These are phyloP conservation scores for Aspergillus luchuensis DNA, from an alignment of 2,329 filamentous ascomycete genomes.

Conservation along the genomic window DNA sequence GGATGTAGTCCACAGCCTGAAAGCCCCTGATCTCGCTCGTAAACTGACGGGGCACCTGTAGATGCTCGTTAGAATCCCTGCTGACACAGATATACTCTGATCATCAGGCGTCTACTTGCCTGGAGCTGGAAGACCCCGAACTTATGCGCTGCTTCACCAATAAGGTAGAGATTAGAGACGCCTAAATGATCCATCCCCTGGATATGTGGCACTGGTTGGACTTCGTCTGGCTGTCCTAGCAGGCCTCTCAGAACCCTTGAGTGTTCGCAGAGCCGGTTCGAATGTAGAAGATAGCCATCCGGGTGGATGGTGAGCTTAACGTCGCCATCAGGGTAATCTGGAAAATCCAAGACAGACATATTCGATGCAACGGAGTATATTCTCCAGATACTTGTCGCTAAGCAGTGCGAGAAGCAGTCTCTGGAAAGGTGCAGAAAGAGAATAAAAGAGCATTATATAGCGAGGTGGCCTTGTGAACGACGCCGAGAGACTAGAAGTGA, in stretches of 20 bases:
- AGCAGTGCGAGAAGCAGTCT: background rate
- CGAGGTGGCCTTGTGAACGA: background rate
- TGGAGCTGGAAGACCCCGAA: slow-evolving; percentile 16
- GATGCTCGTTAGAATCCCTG: slow-evolving; percentile 1
- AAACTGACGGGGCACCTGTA: background rate
- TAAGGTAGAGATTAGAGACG: slow-evolving; percentile 6
- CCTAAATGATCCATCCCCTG: background rate
- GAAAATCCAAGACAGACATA: slow-evolving; percentile 28
- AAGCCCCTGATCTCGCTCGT: background rate
- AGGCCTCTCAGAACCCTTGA: slow-evolving; percentile 9
- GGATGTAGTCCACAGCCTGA: background rate
- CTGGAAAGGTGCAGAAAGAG: too few species aligned
- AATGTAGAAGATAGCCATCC: slow-evolving; percentile 44
- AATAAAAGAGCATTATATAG: background rate
- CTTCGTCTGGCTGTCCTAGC: background rate
- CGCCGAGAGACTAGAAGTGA: too few species aligned
- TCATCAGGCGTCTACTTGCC: background rate
- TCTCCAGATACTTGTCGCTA: background rate
- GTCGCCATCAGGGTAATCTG: slow-evolving; percentile 43
- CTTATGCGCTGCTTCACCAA: slow-evolving; percentile 11
- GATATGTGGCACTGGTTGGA: background rate
- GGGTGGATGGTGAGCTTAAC: slow-evolving; percentile 41
- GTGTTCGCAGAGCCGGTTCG: slow-evolving; percentile 13
- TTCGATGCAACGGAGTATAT: background rate
- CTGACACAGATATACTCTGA: background rate